phyloP scores from a whole-genome alignment of 225 moss, liverwort and hornwort genomes.

The Marchantia paleacea region DNA sequence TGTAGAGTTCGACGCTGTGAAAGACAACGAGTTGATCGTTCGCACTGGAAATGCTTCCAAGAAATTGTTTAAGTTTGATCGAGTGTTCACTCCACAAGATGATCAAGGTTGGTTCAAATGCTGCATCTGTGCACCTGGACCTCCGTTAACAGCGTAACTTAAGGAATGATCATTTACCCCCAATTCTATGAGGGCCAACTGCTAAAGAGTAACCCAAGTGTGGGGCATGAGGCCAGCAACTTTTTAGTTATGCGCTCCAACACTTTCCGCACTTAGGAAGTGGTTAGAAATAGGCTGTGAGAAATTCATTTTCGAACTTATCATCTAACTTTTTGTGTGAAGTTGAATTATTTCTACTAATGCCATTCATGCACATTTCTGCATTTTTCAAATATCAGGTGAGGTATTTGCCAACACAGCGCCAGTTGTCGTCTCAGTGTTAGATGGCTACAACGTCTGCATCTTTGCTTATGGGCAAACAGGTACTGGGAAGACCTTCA shows the following conservation, averaged over 20 bases:
- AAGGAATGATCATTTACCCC: too few relatives aligned
- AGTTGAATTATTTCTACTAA: background rate
- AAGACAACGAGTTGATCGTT: conserved; percentile 72
- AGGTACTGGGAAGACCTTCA: conserved; percentile 89
- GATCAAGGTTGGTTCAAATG: conserved; percentile 57
- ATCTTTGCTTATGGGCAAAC: conserved; percentile 96
- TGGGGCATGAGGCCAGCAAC: background rate
- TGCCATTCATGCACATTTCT: background rate
- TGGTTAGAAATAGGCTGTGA: background rate
- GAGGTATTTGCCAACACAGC: conserved; percentile 88
- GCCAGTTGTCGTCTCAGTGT: conserved; percentile 84
- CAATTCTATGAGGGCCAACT: too few relatives aligned
- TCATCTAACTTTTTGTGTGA: background rate
- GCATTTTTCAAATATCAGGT: conserved; percentile 26
- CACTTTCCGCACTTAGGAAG: background rate
- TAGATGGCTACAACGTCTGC: conserved; percentile 93
- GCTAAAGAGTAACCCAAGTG: too few relatives aligned
- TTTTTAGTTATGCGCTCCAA: too few relatives aligned
- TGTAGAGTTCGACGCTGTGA: conserved; percentile 70
- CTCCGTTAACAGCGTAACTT: too few relatives aligned
- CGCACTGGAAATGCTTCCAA: conserved; percentile 62
- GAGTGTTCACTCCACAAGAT: conserved; percentile 87
- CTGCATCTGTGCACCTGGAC: background rate
- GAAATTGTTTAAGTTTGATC: conserved; percentile 92
- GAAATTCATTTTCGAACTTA: background rate